phyloP scores from a whole-genome alignment of 352 stramenopile species.

The Phytophthora pluvialis region DNA sequence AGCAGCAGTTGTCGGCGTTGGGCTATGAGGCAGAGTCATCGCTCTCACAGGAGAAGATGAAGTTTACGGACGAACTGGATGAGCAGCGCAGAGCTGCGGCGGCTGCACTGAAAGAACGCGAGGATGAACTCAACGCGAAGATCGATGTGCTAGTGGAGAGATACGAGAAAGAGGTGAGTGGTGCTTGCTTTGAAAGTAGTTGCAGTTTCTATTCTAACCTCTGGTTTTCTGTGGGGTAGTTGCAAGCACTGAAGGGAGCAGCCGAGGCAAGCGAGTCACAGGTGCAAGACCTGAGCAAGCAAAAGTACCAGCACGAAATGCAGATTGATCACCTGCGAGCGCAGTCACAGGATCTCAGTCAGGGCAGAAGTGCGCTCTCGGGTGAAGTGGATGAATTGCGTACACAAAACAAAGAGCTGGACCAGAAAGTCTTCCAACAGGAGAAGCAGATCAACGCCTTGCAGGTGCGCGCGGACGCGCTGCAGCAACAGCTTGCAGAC shows the following conservation, averaged over 20 bases:
- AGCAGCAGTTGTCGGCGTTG: constrained; percentile 61
- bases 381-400: constrained; percentile 66
- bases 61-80: constrained; percentile 73
- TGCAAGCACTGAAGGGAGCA: constrained; percentile 50
- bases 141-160: constrained; percentile 59
- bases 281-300: constrained; percentile 66
- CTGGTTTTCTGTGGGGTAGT: constrained; percentile 27
- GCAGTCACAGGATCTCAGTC: constrained; percentile 66
- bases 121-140: constrained; percentile 72
- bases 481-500: constrained; percentile 81
- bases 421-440: constrained; percentile 80
- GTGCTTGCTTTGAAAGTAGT: neutral
- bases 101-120: constrained; percentile 54
- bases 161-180: constrained; percentile 73
- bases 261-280: constrained; percentile 57
- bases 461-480: constrained; percentile 66
- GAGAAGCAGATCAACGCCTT: constrained; percentile 86
- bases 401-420: constrained; percentile 80
- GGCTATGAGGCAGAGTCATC: constrained; percentile 61
- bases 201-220: constrained; percentile 4
- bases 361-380: constrained; percentile 44
- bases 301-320: constrained; percentile 83
- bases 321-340: constrained; percentile 73
- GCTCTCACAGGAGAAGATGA: constrained; percentile 70
- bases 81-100: constrained; percentile 57